Base-by-base conservation (phyloP, 192 early-diverging fungal genomes). In the Coemansia sp. region DNA sequence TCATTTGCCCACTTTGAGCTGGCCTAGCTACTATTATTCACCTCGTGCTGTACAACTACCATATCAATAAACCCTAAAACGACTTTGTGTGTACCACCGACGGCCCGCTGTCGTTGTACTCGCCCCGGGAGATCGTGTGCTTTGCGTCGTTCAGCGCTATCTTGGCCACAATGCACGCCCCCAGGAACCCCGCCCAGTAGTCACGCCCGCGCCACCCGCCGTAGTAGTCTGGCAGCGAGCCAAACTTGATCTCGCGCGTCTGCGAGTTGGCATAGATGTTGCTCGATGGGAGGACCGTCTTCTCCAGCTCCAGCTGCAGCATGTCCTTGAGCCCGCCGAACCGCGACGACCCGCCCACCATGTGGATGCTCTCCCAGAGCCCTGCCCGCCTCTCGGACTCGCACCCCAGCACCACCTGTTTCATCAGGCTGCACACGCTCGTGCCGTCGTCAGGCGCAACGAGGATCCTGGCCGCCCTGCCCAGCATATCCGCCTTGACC, bases 31-130 rank as follows among this genome's bases (percentile, higher is more conserved):
- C 15, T n/a, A 14, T 7, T 12, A 24, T 24, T 39, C 29, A 35
- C 2, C 59, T 20, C 59, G 22, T 41, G 41, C 39, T 56, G 20
- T 42, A 42, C 38, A 20, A 42, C 22, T 17, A 56, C 8, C 12
- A 54, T 8, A 25, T 54, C 11, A 53, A 39, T 40, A 14, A 49
- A 27, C 36, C 6, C 12, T 41, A 83, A 35, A 67, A 77, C 0
- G 71, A 56, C 71, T 93, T 93, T 40, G 87, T 87, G 70, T 92
- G 90, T 35, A 90, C 82, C 29, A 90, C 86, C 41, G 88, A 86
- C 4, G 94, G 96, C 15, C 96, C 96, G 65, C 84, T 77, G 46
- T 96, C 93, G 77, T 96, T 96, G 75, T 98, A 98, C 77, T 98
- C 96, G 22, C 88, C 85, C 79, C 94, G 87, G 43, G 84, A 87